A percentile compares a stretch with the other conserved stretches of the same genome.
Evolutionary conservation across 2,329 filamentous ascomycete species (phyloP).

Genomic region (Exophiala mesophila): DNA sequence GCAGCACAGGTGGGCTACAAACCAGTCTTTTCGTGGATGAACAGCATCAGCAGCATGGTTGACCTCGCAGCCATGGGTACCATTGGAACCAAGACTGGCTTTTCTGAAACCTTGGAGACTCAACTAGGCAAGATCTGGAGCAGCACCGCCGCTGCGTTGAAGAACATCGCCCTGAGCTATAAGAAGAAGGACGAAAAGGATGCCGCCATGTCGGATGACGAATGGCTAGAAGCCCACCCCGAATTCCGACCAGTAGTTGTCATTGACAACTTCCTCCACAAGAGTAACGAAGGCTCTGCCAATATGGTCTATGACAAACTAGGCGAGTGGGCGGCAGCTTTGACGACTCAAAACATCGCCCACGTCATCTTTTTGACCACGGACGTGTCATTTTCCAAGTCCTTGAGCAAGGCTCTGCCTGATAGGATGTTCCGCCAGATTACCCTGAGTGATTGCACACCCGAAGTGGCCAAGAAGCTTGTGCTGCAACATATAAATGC

Average conservation of each 20-base stretch:
- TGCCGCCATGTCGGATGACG: constrained; percentile 68
- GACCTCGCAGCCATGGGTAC: constrained; percentile 91
- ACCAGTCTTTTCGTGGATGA: constrained; percentile 94
- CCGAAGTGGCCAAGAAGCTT: constrained; percentile 80
- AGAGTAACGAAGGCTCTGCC: constrained; percentile 60
- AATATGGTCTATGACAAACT: constrained; percentile 67
- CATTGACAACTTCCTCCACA: constrained; percentile 87
- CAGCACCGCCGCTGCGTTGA: constrained; percentile 74
- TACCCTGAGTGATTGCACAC: constrained; percentile 77
- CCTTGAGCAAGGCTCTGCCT: constrained; percentile 77
- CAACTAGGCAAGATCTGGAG: constrained; percentile 86
- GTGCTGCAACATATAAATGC: constrained; percentile 73
- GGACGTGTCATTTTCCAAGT: constrained; percentile 83
- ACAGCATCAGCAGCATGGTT: constrained; percentile 85
- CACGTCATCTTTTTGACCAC: constrained; percentile 93
- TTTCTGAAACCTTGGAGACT: constrained; percentile 85
- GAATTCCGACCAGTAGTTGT: constrained; percentile 78
- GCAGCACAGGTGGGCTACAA: constrained; percentile 82
- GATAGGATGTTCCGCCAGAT: constrained; percentile 87
- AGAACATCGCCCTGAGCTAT: constrained; percentile 65
- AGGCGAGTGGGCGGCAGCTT: constrained; percentile 80
- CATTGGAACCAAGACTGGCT: constrained; percentile 88
- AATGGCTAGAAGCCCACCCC: constrained; percentile 84
- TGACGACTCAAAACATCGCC: constrained; percentile 82
- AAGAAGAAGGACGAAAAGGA: constrained; percentile 71